Base-by-base conservation (phyloP, 805 yeast genomes). In the Peterozyma toletana region DNA sequence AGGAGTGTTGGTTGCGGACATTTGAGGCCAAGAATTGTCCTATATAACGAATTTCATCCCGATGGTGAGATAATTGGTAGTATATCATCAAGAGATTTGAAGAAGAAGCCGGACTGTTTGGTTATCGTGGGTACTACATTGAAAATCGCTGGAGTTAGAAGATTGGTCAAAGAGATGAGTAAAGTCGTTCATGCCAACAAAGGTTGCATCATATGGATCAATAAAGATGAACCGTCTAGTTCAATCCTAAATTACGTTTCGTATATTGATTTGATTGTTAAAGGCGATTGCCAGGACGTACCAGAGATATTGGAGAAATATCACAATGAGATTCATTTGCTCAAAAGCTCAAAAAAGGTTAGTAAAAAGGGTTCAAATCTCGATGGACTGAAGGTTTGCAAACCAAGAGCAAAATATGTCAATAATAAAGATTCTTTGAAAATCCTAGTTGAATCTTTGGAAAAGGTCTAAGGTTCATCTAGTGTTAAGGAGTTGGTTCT, bases 51-150 rank as follows among this genome's bases (percentile, higher is more conserved):
- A 53, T 70, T 72, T 44, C 86, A 89, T 56, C 96, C 96, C 1
- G 95, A 88, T 58, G 89, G 93, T 48, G 95, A 91, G 38, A 76
- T 83, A 29, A 87, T 89, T 39, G 96, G 96, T 0, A 77, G 78
- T 42, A 76, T 85, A 3, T 75, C 88, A 5, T 83, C 83, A 14
- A 51, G 70, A 2, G 96, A 89, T 59, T 60, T 86, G 37, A 71
- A 68, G 46, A 62, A 70, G 10, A 73, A 72, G 34, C 89, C 95
- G 14, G 96, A 89, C 57, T 82, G 91, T 53, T 62, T 88, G 38
- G 63, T 89, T 6, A 81, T 89, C 41, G 86, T 84, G 7, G 96
- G 96, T 3, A 89, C 96, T 0, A 81, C 95, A 2, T 67, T 89
- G 46, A 81, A 85, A 55, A 89, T 89, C 27, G 88, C 88, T 0